Percentiles rank a stretch among this genome's conserved stretches.
phyloP scores from a whole-genome alignment of 371 early-diverging fungal genomes.

The Dipsacomyces acuminosporus region DNA sequence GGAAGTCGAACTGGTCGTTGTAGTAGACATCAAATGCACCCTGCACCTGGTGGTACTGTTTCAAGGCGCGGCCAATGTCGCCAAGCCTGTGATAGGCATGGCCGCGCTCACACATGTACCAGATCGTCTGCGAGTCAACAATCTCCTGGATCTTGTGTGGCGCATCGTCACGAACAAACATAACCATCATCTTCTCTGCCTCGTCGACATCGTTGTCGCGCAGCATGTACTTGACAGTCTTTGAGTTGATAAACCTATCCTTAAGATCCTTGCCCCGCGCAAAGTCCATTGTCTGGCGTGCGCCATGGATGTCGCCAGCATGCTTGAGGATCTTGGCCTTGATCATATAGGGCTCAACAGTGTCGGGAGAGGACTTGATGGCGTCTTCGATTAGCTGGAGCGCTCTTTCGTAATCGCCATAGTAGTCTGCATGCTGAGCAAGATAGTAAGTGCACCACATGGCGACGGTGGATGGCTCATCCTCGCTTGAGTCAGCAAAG shows the following conservation, averaged over 20 bases:
- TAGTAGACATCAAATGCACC: slow-evolving; percentile 75
- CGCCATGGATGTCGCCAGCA: slow-evolving; percentile 64
- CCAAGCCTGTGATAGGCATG: slow-evolving; percentile 62
- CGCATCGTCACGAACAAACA: slow-evolving; percentile 73
- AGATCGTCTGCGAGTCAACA: slow-evolving; percentile 85
- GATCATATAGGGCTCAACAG: slow-evolving; percentile 88
- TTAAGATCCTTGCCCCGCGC: slow-evolving; percentile 87
- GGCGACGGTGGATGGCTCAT: slow-evolving; percentile 75
- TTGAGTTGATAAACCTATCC: slow-evolving; percentile 94
- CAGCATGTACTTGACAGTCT: slow-evolving; percentile 91
- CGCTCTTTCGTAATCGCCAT: slow-evolving; percentile 62
- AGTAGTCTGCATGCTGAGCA: slow-evolving; percentile 79
- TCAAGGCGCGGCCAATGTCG: slow-evolving; percentile 76
- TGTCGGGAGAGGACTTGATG: slow-evolving; percentile 57
- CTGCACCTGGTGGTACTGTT: slow-evolving; percentile 76
- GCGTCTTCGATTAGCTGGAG: slow-evolving; percentile 73
- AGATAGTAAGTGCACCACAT: slow-evolving; percentile 87
- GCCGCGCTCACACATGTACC: slow-evolving; percentile 79
- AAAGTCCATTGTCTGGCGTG: slow-evolving; percentile 72
- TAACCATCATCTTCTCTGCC: slow-evolving; percentile 75
- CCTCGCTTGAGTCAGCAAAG: slow-evolving; percentile 32
- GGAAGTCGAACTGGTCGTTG: slow-evolving; percentile 97
- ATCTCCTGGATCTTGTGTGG: slow-evolving; percentile 74
- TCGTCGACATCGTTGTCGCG: slow-evolving; percentile 70
- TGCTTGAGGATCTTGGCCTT: slow-evolving; percentile 95